phyloP scores from a whole-genome alignment of 2,329 filamentous ascomycete species.

The Aspergillus ustus region DNA sequence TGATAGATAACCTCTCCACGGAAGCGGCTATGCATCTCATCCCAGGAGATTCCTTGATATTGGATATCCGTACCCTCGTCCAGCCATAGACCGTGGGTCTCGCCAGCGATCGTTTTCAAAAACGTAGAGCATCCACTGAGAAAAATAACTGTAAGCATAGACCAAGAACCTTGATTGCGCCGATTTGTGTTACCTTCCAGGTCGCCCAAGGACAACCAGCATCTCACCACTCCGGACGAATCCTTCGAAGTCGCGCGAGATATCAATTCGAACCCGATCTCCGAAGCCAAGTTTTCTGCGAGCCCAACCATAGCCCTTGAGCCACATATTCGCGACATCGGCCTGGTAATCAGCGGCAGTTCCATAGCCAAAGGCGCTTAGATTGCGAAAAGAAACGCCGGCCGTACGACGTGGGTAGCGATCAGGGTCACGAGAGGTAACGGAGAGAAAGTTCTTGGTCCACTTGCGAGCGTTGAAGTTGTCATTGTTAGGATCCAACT shows the following conservation, averaged over 20 bases:
- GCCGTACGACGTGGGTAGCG: conserved; percentile 39
- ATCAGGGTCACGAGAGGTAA: conserved; percentile 37
- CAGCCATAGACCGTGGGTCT: conserved; percentile 78
- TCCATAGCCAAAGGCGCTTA: conserved; percentile 51
- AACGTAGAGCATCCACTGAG: conserved; percentile 72
- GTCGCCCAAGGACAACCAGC: conserved; percentile 58
- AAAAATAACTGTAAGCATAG: conserved; percentile 8
- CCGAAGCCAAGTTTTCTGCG: conserved; percentile 34
- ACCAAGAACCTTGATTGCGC: neutral
- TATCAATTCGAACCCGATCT: conserved; percentile 56
- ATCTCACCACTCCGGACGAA: conserved; percentile 61
- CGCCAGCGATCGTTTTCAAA: conserved; percentile 81
- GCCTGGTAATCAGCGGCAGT: conserved; percentile 51
- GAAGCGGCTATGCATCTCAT: conserved; percentile 76
- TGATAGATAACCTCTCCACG: conserved; percentile 88
- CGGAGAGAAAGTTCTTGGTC: conserved; percentile 47
- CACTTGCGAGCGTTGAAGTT: conserved; percentile 51
- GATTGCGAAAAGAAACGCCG: conserved; percentile 50
- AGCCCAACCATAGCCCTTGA: conserved; percentile 39
- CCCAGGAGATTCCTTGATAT: conserved; percentile 68
- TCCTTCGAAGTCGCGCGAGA: conserved; percentile 67
- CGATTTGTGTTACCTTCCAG: conserved; percentile 41
- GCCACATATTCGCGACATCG: conserved; percentile 48
- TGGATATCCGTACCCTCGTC: conserved; percentile 75
- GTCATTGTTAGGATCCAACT: conserved; percentile 48